Base-by-base conservation (phyloP, 306 rosid species). In the Acacia acuminata region DNA sequence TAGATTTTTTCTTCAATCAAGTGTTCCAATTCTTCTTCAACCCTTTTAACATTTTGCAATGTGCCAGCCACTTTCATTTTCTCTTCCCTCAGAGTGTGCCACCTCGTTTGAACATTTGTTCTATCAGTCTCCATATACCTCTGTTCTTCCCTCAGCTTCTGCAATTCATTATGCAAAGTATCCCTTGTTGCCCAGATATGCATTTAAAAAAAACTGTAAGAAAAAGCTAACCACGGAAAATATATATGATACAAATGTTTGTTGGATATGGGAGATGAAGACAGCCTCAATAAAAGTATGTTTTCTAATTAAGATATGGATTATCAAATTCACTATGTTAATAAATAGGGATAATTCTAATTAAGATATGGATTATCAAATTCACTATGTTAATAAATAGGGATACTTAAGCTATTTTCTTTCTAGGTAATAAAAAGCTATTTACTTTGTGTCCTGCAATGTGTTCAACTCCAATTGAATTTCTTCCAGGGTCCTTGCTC, bases 1-100 rank as follows among this genome's bases (percentile, higher is more conserved):
- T 88, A 85, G 92, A 83, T 68, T 78, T 85, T 89, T 80, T 95
- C 94, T 84, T 95, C 95, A 0, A 79, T 51, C 87, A 95, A 84
- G 67, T 78, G 89, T 65, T 90, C 99, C 84, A 95, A 82, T 77
- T 95, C 97, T 89, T 90, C 96, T 83, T 92, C 93, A 77, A 89
- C 87, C 84, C 89, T 89, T 85, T 80, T 82, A 71, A 86, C 84
- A 78, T 84, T 82, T 17, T 84, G 72, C 83, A 93, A 83, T 67
- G 84, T 72, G 67, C 56, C 89, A 30, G 87, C 87, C 73, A 91
- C 94, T 79, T 84, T 83, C 73, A 71, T 74, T 82, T 95, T 95
- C 77, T 95, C 98, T 88, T 87, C 96, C 91, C 90, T 90, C 17
- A 77, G 73, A 83, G 75, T 58, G 83, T 87, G 91, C 94, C 94